Evolutionary conservation across 1,284 basidiomycete genomes (phyloP).

Genomic region (Mycena citricolor): DNA sequence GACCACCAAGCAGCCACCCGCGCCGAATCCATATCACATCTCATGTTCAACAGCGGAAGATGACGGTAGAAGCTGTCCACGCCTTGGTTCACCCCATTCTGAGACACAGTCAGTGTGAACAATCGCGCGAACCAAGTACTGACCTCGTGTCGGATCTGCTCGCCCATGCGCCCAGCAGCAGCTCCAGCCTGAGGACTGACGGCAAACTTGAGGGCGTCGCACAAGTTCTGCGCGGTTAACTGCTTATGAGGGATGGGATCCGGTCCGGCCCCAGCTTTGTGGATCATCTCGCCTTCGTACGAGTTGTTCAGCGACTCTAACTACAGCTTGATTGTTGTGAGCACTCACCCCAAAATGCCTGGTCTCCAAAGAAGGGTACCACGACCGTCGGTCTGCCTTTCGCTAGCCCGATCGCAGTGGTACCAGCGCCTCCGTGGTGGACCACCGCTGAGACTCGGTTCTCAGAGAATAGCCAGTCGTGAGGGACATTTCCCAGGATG

Average conservation of each 20-base stretch:
- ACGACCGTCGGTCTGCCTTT: constrained; percentile 66
- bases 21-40: constrained; percentile 55
- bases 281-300: constrained; percentile 48
- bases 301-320: background rate
- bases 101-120: constrained; percentile 1
- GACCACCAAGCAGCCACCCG: constrained; percentile 61
- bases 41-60: constrained; percentile 61
- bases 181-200: constrained; percentile 43
- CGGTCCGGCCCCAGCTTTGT: constrained; percentile 63
- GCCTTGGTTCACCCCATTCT: constrained; percentile 51
- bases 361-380: constrained; percentile 73
- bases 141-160: constrained; percentile 54
- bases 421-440: constrained; percentile 74
- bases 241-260: constrained; percentile 56
- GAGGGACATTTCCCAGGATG: constrained; percentile 63
- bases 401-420: constrained; percentile 61
- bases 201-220: constrained; percentile 51
- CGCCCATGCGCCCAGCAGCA: constrained; percentile 51
- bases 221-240: constrained; percentile 50
- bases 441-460: constrained; percentile 59
- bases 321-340: too few relatives aligned
- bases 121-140: constrained; percentile 8
- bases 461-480: constrained; percentile 71
- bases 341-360: constrained; percentile 45
- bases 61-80: constrained; percentile 62